These are phyloP conservation scores for Paraconiothyrium sp. DNA, from an alignment of 2,329 filamentous ascomycete genomes.

Conservation along the genomic window DNA sequence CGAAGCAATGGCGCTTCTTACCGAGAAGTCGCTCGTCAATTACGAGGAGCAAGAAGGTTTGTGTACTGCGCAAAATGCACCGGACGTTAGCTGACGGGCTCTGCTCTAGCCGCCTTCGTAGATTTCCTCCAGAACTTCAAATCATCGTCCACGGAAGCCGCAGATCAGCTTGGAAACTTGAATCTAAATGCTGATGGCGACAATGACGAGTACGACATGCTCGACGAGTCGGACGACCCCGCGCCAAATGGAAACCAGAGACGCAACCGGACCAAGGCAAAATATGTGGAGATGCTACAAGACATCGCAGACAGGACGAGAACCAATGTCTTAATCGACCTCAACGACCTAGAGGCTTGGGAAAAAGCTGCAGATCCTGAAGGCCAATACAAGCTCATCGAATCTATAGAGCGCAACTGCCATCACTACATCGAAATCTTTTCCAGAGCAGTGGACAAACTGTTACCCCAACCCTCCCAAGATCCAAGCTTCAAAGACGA, in stretches of 20 bases:
- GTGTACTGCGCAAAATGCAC: conserved; percentile 44
- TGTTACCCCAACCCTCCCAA: conserved; percentile 79
- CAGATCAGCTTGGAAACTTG: conserved; percentile 83
- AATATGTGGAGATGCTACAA: conserved; percentile 90
- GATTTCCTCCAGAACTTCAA: conserved; percentile 91
- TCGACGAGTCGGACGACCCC: conserved; percentile 79
- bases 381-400: conserved; percentile 71
- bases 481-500: conserved; percentile 97
- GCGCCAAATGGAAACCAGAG: conserved; percentile 56
- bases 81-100: conserved; percentile 45
- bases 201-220: conserved; percentile 91
- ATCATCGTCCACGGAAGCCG: conserved; percentile 73
- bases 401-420: conserved; percentile 88
- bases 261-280: conserved; percentile 69
- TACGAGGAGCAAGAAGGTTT: conserved; percentile 86
- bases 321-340: conserved; percentile 82
- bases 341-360: conserved; percentile 86
- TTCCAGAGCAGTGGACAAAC: conserved; percentile 85
- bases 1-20: conserved; percentile 81
- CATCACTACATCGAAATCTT: conserved; percentile 95
- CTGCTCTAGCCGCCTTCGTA: conserved; percentile 76
- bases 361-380: conserved; percentile 76
- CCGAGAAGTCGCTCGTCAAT: conserved; percentile 80
- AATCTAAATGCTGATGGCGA: conserved; percentile 87
- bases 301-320: conserved; percentile 82